Evolutionary conservation across 1,139 yeast species (phyloP).

Genomic region (Candida buenavistaensis): DNA sequence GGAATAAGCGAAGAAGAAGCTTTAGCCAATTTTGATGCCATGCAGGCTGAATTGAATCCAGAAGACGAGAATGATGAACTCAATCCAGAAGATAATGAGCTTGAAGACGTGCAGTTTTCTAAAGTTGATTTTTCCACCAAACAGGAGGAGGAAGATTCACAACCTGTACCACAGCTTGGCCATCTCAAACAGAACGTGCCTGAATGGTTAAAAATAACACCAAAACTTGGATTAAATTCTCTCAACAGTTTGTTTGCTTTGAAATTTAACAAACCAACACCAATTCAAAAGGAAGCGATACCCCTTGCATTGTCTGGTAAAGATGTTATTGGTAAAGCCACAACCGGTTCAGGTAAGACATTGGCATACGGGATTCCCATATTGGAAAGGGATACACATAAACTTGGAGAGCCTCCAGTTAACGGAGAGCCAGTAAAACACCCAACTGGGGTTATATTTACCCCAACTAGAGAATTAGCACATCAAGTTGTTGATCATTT

Average conservation of each 20-base stretch:
- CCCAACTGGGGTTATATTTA: conserved; percentile 80
- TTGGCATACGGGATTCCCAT: conserved; percentile 96
- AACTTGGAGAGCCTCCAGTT: too few relatives aligned
- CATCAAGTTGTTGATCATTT: conserved; percentile 89
- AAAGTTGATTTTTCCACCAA: too few relatives aligned
- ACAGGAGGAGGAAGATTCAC: too few relatives aligned
- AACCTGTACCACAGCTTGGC: too few relatives aligned
- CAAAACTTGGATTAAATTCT: conserved; percentile 36
- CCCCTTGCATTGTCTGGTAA: conserved; percentile 72
- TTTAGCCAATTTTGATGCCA: too few relatives aligned
- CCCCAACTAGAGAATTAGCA: conserved; percentile 96
- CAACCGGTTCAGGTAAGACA: conserved; percentile 98
- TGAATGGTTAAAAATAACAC: too few relatives aligned
- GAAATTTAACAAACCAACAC: conserved; percentile 74
- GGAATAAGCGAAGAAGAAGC: too few relatives aligned
- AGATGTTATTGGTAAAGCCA: conserved; percentile 93
- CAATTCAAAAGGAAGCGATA: conserved; percentile 75
- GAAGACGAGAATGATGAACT: conserved; percentile 22
- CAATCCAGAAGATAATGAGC: conserved; percentile 40
- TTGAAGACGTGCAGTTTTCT: too few relatives aligned
- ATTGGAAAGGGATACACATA: conserved; percentile 60
- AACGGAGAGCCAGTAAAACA: conserved; percentile 24
- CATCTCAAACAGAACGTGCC: too few relatives aligned
- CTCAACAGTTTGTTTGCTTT: conserved; percentile 59
- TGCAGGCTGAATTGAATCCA: conserved; percentile 16